phyloP scores from a whole-genome alignment of 2,329 filamentous ascomycete genomes.

The Talaromyces sp. region DNA sequence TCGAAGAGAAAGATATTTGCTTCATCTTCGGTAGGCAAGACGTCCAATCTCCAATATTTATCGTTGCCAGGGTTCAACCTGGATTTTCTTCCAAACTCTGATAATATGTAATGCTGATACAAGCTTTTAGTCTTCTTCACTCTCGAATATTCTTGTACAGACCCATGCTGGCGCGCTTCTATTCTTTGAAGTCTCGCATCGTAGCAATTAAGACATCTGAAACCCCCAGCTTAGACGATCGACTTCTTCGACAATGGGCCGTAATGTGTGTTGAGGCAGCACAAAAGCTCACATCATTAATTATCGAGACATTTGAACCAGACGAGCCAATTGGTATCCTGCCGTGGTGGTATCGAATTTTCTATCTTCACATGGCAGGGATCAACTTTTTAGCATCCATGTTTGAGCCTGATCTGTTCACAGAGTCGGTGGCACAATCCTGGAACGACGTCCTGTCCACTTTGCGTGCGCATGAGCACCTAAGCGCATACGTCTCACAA shows the following conservation, averaged over 20 bases:
- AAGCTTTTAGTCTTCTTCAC: constrained; percentile 12
- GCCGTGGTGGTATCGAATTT: constrained; percentile 17
- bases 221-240: constrained; percentile 9
- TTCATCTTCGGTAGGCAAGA: constrained; percentile 13
- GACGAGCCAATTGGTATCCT: constrained; percentile 13
- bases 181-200: constrained; percentile 7
- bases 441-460: constrained; percentile 18
- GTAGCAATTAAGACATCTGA: not conserved
- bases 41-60: not conserved
- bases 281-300: constrained; percentile 11
- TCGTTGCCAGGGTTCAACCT: too few relatives aligned
- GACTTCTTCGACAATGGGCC: constrained; percentile 14
- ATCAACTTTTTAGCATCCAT: constrained; percentile 16
- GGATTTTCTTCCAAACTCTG: not conserved
- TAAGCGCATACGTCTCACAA: constrained; percentile 6
- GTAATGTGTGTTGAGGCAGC: constrained; percentile 15
- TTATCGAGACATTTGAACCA: constrained; percentile 11
- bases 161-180: constrained; percentile 15
- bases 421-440: constrained; percentile 17
- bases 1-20: constrained; percentile 12
- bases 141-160: constrained; percentile 14
- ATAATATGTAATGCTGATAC: not conserved
- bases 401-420: constrained; percentile 20
- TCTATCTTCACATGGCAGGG: constrained; percentile 17
- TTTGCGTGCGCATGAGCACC: constrained; percentile 14